A percentile compares a stretch with the other conserved stretches of the same genome.
Conservation (phyloP, 805 yeast species). For the Yarrowia deformans region DNA sequence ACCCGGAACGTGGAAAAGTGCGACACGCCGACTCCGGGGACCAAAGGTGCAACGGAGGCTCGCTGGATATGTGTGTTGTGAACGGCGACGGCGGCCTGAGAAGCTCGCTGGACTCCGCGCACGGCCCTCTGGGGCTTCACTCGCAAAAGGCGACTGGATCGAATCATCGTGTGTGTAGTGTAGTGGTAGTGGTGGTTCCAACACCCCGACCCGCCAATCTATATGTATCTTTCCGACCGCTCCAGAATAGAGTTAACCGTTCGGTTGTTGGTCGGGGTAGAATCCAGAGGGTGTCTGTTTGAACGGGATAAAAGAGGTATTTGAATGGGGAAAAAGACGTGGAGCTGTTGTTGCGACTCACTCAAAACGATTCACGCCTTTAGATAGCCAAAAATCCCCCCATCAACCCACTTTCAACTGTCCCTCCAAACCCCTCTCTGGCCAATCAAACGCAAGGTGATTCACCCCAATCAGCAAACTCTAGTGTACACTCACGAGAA, state of each 20-base stretch:
- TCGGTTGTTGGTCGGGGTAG: constrained; percentile 34
- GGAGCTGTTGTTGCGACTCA: too few species aligned
- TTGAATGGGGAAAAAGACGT: too few species aligned
- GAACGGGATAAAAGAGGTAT: too few species aligned
- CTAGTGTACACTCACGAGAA: constrained; percentile 2
- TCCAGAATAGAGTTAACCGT: constrained; percentile 4
- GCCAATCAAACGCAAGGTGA: constrained; percentile 25
- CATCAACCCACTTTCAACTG: neutral
- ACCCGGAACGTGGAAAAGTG: constrained; percentile 14
- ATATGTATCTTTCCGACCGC: neutral
- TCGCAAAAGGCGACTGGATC: constrained; percentile 32
- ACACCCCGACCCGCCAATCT: neutral
- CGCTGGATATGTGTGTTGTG: neutral
- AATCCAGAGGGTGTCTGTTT: too few species aligned
- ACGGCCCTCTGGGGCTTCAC: constrained; percentile 11
- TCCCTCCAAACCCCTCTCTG: neutral
- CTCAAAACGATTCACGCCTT: too few species aligned
- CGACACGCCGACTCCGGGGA: neutral
- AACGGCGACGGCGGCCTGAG: neutral
- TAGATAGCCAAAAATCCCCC: neutral
- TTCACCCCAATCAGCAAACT: constrained; percentile 30
- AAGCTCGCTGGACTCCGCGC: neutral
- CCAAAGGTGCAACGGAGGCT: neutral
- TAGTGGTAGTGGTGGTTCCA: neutral
- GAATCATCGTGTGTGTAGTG: constrained; percentile 7